Percentiles rank a stretch among this genome's conserved stretches.
These are phyloP conservation scores for Podaxis sp. DNA, from an alignment of 768 basidiomycete species.

Conservation along the genomic window DNA sequence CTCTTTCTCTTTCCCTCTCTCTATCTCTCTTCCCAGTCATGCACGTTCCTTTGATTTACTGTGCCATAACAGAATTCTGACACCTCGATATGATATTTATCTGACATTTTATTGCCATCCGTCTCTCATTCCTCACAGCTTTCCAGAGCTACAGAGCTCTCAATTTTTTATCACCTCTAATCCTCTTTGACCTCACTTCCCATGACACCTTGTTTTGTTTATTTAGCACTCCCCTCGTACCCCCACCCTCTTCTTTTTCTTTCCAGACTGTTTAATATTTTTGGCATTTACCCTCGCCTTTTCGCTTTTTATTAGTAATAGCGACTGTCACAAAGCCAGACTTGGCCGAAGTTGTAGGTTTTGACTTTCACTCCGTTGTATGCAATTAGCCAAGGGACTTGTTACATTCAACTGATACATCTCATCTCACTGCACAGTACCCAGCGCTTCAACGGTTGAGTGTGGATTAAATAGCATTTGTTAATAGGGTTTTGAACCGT, in stretches of 20 bases:
- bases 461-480: no score
- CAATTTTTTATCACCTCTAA: not conserved
- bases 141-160: not conserved
- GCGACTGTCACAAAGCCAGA: conserved; percentile 6
- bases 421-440: no score
- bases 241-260: conserved; percentile 2
- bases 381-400: conserved; percentile 9
- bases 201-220: conserved; percentile 10
- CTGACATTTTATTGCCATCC: conserved; percentile 8
- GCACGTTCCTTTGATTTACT: conserved; percentile 16
- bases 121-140: not conserved
- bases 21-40: conserved; percentile 13
- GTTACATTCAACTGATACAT: conserved; percentile 1
- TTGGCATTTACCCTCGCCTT: not conserved
- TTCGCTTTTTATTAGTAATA: conserved; percentile 7
- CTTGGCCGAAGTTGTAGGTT: not conserved
- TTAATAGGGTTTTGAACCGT: not conserved
- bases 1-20: conserved; percentile 17
- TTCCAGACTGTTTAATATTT: conserved; percentile 1
- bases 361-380: not conserved
- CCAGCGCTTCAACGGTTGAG: no score
- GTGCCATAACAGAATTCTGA: conserved; percentile 11
- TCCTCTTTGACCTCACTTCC: conserved; percentile 6
- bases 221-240: conserved; percentile 2
- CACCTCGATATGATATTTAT: conserved; percentile 10